Evolutionary conservation across 129 eudicot species (phyloP).

Genomic region (Tanacetum coccineum): DNA sequence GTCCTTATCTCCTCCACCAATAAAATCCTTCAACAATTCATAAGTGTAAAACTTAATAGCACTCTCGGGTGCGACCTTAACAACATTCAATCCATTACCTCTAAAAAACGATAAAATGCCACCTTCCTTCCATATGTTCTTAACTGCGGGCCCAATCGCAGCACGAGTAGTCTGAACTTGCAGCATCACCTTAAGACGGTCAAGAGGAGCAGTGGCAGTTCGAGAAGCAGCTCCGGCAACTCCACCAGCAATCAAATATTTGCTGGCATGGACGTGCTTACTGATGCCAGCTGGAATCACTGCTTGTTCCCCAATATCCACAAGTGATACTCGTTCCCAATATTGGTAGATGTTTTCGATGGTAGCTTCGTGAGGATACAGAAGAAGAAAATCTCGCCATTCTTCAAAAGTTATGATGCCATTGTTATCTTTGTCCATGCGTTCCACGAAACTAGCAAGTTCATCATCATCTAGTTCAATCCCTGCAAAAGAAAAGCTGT

Average conservation of each 20-base stretch:
- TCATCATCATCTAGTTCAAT: conserved; percentile 87
- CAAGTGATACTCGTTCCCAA: conserved; percentile 90
- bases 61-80: conserved; percentile 99
- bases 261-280: conserved; percentile 77
- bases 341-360: conserved; percentile 84
- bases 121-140: conserved; percentile 75
- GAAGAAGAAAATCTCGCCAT: conserved; percentile 94
- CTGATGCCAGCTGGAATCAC: conserved; percentile 90
- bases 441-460: conserved; percentile 90
- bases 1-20: conserved; percentile 65
- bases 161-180: conserved; percentile 84
- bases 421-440: conserved; percentile 88
- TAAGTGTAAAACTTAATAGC: conserved; percentile 90
- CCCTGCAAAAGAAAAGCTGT: conserved; percentile 80
- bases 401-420: conserved; percentile 97
- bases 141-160: conserved; percentile 53
- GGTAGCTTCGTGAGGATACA: conserved; percentile 94
- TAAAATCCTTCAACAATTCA: conserved; percentile 61
- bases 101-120: conserved; percentile 67
- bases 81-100: conserved; percentile 83
- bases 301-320: conserved; percentile 96
- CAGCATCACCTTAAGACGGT: conserved; percentile 76
- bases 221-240: conserved; percentile 98
- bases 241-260: conserved; percentile 89
- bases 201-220: conserved; percentile 96